Evolutionary conservation across 2,329 filamentous ascomycete species (phyloP), one percentile per base, ranked within the genome.

Genomic region (Paraconiothyrium brasiliense): DNA sequence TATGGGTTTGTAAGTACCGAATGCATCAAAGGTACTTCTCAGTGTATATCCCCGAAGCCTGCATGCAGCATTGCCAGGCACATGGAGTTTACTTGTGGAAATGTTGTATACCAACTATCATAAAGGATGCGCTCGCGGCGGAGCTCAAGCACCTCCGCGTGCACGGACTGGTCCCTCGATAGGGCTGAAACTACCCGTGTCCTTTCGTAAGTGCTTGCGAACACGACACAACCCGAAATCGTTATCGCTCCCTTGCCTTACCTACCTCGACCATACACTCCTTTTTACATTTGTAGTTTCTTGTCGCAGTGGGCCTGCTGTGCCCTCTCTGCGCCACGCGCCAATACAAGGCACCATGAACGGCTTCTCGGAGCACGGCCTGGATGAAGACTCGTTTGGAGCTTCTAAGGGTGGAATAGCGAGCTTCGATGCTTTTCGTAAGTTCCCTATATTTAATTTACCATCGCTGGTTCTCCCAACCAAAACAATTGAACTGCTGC

Each of bases 371-470:
- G 76, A 78, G 70, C 85, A 87, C 70, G 84, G 84, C 68, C 86
- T 94, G 70, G 86, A 93, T 74, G 93, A 97, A 72, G 90, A 91
- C 78, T 83, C 87, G 66, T 97, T 97, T 82, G 91, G 87, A 74
- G 89, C 92, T 71, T 90, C 90, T 76, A 84, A 84, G 60, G 85
- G 87, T 59, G 72, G 85, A 61, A 80, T 85, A 60, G 90, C 90
- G 79, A 93, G 94, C 62, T 99, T 99, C 80, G 95, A 99, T 84
- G 94, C 94, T 68, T 99, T 99, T 79, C 94, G 93, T 97, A 87
- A 76, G 92, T 85, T 10, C 20, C 22, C n/a, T n/a, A 27, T 48
- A 35, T 44, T 10, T 32, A 20, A 20, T 4, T 32, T 71, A 43
- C 48, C n/a, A 55, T 43, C 49, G 16, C n/a, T 3, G 8, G 22